phyloP scores from a whole-genome alignment of 352 stramenopile genomes.

The Pythium utonaiense region DNA sequence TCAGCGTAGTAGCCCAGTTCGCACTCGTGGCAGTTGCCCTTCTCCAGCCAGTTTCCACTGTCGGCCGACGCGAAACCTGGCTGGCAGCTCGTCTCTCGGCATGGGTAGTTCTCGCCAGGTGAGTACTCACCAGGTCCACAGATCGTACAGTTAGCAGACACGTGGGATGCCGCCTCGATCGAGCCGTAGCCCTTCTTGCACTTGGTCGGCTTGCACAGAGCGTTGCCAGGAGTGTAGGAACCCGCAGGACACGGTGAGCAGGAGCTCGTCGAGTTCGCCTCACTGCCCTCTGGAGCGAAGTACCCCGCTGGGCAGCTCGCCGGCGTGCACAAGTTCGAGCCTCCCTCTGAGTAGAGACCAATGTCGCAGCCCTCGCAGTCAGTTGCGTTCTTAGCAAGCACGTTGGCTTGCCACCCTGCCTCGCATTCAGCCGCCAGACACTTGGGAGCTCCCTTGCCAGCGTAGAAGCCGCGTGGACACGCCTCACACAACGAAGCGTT shows the following conservation, averaged over 20 bases:
- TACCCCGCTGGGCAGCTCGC: constrained; percentile 35
- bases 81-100: constrained; percentile 28
- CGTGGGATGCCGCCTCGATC: constrained; percentile 30
- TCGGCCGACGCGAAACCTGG: constrained; percentile 30
- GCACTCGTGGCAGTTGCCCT: constrained; percentile 42
- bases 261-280: constrained; percentile 17
- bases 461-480: constrained; percentile 31
- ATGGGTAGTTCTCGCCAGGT: constrained; percentile 49
- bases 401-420: constrained; percentile 37
- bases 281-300: constrained; percentile 31
- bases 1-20: constrained; percentile 34
- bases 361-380: constrained; percentile 47
- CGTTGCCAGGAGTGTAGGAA: constrained; percentile 37
- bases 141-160: constrained; percentile 41
- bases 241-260: constrained; percentile 33
- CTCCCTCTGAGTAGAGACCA: constrained; percentile 38
- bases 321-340: constrained; percentile 25
- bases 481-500: constrained; percentile 33
- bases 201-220: constrained; percentile 31
- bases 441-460: constrained; percentile 14
- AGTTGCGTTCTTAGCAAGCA: constrained; percentile 29
- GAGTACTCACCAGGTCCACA: constrained; percentile 36
- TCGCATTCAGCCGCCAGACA: constrained; percentile 35
- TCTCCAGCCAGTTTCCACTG: constrained; percentile 35
- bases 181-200: constrained; percentile 39